These are phyloP conservation scores for Cocos nucifera DNA, from an alignment of 176 grass and related monocot genomes.

Conservation along the genomic window DNA sequence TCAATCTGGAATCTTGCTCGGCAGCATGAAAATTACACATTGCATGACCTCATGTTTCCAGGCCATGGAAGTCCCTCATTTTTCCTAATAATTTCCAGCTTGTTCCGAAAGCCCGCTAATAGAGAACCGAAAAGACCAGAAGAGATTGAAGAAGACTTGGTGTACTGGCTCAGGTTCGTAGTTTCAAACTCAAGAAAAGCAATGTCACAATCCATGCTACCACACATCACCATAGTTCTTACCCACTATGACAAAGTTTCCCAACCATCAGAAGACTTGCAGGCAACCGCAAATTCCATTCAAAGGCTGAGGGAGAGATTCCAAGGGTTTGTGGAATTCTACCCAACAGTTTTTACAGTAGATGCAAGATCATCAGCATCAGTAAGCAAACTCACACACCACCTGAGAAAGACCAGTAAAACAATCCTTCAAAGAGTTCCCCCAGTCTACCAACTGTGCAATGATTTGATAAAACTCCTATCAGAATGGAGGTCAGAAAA, in stretches of 20 bases:
- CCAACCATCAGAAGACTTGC: conserved; percentile 41
- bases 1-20: conserved; percentile 63
- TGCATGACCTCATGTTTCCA: conserved; percentile 69
- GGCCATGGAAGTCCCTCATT: conserved; percentile 54
- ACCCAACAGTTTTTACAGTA: conserved; percentile 74
- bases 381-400: conserved; percentile 62
- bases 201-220: conserved; percentile 35
- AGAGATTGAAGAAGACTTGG: conserved; percentile 66
- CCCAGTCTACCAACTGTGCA: conserved; percentile 76
- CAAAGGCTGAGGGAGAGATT: conserved; percentile 82
- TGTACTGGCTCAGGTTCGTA: conserved; percentile 82
- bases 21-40: conserved; percentile 38
- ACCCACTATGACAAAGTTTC: conserved; percentile 70
- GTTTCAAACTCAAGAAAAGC: conserved; percentile 49
- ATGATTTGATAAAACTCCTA: conserved; percentile 56
- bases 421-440: conserved; percentile 66
- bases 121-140: conserved; percentile 53
- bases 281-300: conserved; percentile 42
- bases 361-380: conserved; percentile 78
- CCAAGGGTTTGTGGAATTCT: conserved; percentile 59
- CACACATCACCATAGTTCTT: conserved; percentile 65
- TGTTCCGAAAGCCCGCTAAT: conserved; percentile 41
- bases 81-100: conserved; percentile 73
- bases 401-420: conserved; percentile 51
- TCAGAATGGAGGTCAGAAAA: conserved; percentile 65